Percentiles rank a stretch among this genome's conserved stretches.
Evolutionary conservation across 2,329 filamentous ascomycete genomes (phyloP).

Genomic region (Coniochaeta prunicola): DNA sequence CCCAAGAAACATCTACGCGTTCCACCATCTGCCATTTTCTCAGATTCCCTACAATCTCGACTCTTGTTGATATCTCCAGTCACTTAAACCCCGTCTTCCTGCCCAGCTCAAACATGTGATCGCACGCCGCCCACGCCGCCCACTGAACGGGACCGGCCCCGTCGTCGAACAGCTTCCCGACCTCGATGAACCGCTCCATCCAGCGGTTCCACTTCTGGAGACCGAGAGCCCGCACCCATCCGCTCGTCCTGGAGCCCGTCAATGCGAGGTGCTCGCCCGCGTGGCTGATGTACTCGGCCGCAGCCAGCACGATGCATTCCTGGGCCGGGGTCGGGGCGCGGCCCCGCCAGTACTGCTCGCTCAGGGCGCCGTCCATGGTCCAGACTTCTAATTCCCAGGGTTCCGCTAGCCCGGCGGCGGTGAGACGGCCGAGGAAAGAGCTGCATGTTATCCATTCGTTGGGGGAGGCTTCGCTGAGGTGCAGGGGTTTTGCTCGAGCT

Average conservation of each 20-base stretch:
- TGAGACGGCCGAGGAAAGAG: background rate
- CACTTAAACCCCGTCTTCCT: background rate
- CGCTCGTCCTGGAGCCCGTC: background rate
- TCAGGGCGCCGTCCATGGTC: background rate
- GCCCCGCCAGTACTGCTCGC: background rate
- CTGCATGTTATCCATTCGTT: background rate
- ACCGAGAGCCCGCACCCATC: background rate
- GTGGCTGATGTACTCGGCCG: background rate
- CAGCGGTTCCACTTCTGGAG: background rate
- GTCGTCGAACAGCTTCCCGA: background rate
- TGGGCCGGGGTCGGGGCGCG: background rate
- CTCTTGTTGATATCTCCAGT: background rate
- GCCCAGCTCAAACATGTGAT: background rate
- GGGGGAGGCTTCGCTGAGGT: background rate
- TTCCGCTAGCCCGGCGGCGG: background rate
- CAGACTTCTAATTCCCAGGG: background rate
- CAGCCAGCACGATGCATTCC: background rate
- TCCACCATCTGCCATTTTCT: too few relatives aligned
- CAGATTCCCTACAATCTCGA: too few relatives aligned
- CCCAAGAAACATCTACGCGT: too few relatives aligned
- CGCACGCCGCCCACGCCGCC: background rate
- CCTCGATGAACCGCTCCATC: background rate
- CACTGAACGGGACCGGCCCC: background rate
- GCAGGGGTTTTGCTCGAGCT: background rate
- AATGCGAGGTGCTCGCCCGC: background rate